Evolutionary conservation across 2,329 filamentous ascomycete species (phyloP).

Genomic region (Penicillium freii): DNA sequence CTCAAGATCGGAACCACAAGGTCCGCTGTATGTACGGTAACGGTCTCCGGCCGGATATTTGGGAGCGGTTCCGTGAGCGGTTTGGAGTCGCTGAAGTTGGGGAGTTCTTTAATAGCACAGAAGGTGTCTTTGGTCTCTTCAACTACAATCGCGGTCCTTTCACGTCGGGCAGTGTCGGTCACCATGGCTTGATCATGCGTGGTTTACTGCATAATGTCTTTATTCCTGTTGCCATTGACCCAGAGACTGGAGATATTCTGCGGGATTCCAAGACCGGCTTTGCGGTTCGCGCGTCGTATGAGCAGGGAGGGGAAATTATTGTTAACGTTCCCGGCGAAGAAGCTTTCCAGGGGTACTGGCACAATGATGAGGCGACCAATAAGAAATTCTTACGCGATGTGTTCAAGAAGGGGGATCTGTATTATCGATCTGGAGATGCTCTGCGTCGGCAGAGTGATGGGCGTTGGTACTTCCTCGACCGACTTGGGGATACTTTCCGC

Average conservation of each 20-base stretch:
- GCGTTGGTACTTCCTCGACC: constrained; percentile 67
- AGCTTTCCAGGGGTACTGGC: constrained; percentile 68
- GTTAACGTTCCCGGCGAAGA: constrained; percentile 59
- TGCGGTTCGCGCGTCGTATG: constrained; percentile 61
- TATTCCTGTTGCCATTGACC: constrained; percentile 67
- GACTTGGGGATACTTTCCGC: constrained; percentile 70
- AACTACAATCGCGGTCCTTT: constrained; percentile 64
- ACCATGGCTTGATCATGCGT: constrained; percentile 65
- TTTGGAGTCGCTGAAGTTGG: constrained; percentile 54
- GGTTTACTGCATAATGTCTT: constrained; percentile 53
- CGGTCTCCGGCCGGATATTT: constrained; percentile 50
- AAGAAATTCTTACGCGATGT: constrained; percentile 66
- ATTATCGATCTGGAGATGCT: constrained; percentile 67
- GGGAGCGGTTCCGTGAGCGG: constrained; percentile 55
- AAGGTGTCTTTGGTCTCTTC: constrained; percentile 64
- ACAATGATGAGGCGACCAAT: constrained; percentile 63
- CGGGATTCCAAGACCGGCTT: constrained; percentile 68
- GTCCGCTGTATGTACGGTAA: constrained; percentile 50
- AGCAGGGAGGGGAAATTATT: constrained; percentile 72
- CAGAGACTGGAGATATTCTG: constrained; percentile 64
- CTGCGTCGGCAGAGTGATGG: constrained; percentile 61
- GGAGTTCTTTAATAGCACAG: constrained; percentile 78
- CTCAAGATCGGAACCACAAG: constrained; percentile 46
- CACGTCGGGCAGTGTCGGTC: constrained; percentile 63
- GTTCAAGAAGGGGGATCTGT: constrained; percentile 65